Percentiles rank a stretch among this genome's conserved stretches.
Conservation (phyloP, 2,329 filamentous ascomycete genomes). For the Ophiosphaerella herpotricha region DNA sequence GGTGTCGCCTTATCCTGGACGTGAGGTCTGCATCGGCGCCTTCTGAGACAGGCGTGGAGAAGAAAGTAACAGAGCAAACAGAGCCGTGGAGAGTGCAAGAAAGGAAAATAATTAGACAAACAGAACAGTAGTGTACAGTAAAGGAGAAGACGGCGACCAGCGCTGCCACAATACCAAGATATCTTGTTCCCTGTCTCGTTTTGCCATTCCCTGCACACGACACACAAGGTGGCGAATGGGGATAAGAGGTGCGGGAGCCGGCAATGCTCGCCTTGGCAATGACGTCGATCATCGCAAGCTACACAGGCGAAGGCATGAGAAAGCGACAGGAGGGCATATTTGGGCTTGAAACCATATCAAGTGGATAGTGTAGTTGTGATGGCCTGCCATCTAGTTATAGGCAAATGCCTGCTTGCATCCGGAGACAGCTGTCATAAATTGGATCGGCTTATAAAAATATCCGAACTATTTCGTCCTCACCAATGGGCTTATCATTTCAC, state of each 20-base stretch:
- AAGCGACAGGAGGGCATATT: no score
- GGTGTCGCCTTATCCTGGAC: conserved; percentile 1
- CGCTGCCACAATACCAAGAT: neutral
- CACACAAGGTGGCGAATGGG: conserved; percentile 5
- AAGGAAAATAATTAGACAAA: neutral
- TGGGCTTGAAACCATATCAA: no score
- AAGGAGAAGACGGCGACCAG: neutral
- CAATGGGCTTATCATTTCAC: neutral
- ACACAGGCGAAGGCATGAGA: no score
- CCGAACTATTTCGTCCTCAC: no score
- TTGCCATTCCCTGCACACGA: conserved; percentile 5
- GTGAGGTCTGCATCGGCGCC: conserved; percentile 18
- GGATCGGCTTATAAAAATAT: no score
- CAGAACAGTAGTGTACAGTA: neutral
- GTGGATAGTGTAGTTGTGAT: no score
- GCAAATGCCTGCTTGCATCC: no score
- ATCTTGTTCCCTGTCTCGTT: neutral
- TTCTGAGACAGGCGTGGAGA: neutral
- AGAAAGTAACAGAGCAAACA: neutral
- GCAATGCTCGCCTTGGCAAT: conserved; percentile 5
- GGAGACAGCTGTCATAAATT: no score
- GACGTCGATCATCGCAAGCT: neutral
- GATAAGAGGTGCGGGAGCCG: conserved; percentile 2
- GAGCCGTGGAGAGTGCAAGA: no score
- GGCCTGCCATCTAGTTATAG: no score